Evolutionary conservation across 2,329 filamentous ascomycete genomes (phyloP).

Genomic region (Ophiobolus disseminans): DNA sequence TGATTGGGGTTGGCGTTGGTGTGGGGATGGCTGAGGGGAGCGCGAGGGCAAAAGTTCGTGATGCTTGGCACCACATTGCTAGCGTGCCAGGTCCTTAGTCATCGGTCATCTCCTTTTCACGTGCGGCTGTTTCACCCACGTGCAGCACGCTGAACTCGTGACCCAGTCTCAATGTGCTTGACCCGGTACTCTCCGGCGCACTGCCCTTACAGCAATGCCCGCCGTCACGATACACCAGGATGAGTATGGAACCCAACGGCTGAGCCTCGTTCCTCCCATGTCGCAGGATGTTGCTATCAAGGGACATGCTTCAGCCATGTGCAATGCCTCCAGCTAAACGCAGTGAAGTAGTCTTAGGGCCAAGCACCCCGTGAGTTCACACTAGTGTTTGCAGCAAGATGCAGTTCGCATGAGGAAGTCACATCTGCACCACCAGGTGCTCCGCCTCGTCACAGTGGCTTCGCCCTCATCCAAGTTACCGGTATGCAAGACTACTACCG

Average conservation of each 20-base stretch:
- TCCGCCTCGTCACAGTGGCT: neutral
- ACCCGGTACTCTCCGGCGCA: neutral
- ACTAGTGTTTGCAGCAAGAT: neutral
- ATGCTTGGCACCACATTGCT: slow-evolving; percentile 17
- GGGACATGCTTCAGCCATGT: neutral
- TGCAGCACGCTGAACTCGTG: too few species aligned
- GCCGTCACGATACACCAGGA: neutral
- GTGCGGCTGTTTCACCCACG: too few species aligned
- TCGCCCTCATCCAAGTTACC: neutral
- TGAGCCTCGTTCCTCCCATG: neutral
- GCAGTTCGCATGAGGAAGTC: neutral
- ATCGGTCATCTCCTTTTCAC: neutral
- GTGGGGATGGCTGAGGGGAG: slow-evolving; percentile 20
- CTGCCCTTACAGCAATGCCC: neutral
- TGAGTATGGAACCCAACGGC: neutral
- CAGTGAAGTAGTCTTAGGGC: too few species aligned
- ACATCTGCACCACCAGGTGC: neutral
- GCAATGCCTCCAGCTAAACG: neutral
- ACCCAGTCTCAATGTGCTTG: too few species aligned
- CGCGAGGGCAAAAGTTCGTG: slow-evolving; percentile 22
- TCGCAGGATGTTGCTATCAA: neutral
- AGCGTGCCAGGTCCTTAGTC: slow-evolving; percentile 14
- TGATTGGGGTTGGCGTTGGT: slow-evolving; percentile 14
- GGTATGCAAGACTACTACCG: too few species aligned
- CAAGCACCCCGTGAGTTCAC: neutral